These are phyloP conservation scores for Candida orba DNA, from an alignment of 805 yeast genomes.

Conservation along the genomic window DNA sequence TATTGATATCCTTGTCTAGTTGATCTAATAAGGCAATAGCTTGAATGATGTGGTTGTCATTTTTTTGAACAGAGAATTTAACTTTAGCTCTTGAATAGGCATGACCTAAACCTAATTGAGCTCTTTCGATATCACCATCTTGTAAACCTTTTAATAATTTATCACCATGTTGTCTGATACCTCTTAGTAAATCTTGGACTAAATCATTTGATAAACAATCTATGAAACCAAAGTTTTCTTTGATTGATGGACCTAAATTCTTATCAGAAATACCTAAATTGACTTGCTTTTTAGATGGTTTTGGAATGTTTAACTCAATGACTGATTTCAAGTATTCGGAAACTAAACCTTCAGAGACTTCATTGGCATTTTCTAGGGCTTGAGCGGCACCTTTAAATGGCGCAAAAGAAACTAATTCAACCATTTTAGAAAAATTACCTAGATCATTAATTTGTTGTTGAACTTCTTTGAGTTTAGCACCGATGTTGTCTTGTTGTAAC, in stretches of 20 bases:
- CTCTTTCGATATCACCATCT: conserved; percentile 93
- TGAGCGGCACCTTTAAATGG: conserved; percentile 99
- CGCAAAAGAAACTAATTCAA: conserved; percentile 90
- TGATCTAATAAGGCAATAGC: conserved; percentile 96
- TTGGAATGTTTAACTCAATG: conserved; percentile 86
- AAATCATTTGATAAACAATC: conserved; percentile 89
- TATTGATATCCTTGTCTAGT: conserved; percentile 93
- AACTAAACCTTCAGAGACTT: conserved; percentile 93
- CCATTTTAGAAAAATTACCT: conserved; percentile 81
- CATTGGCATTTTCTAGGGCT: conserved; percentile 97
- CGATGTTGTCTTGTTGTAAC: conserved; percentile 90
- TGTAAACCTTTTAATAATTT: conserved; percentile 88
- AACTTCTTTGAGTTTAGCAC: conserved; percentile 87
- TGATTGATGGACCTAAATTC: conserved; percentile 93
- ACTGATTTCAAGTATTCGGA: conserved; percentile 87
- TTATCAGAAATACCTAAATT: conserved; percentile 87
- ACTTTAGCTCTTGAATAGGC: conserved; percentile 99
- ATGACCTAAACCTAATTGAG: conserved; percentile 97
- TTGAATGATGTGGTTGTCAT: conserved; percentile 98
- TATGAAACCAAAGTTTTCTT: conserved; percentile 80
- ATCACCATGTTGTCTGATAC: conserved; percentile 83
- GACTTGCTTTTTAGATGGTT: conserved; percentile 56
- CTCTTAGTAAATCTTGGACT: conserved; percentile 92
- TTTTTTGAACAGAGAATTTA: conserved; percentile 97
- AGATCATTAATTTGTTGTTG: conserved; percentile 86